Percentiles rank a stretch among this genome's conserved stretches.
Conservation (phyloP, 108 stramenopile genomes). For the Nitzschia putrida region DNA sequence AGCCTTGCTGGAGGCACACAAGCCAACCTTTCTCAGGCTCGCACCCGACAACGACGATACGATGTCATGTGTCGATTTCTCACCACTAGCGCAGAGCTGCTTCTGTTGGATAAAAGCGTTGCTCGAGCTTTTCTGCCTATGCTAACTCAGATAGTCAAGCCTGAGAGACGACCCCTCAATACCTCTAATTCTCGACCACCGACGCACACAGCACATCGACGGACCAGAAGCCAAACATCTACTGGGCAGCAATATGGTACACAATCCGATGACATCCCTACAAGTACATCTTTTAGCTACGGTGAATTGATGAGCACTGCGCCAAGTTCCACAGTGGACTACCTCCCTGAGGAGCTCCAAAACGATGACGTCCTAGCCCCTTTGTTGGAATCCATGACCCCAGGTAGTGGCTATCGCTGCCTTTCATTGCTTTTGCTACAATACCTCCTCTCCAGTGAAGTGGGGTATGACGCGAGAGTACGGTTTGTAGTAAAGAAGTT, state of each 20-base stretch:
- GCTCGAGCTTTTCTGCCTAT: slow-evolving; percentile 77
- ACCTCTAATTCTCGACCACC: background rate
- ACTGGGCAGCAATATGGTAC: background rate
- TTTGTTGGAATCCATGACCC: slow-evolving; percentile 77
- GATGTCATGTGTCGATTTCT: slow-evolving; percentile 61
- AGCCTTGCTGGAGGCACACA: background rate
- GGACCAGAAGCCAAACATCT: slow-evolving; percentile 9
- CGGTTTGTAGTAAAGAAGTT: slow-evolving; percentile 77
- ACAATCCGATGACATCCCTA: background rate
- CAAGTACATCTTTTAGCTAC: slow-evolving; percentile 3
- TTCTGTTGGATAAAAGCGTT: slow-evolving; percentile 62
- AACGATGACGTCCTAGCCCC: slow-evolving; percentile 63
- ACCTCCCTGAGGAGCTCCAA: slow-evolving; percentile 32
- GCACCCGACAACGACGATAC: slow-evolving; percentile 70
- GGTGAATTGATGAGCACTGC: background rate
- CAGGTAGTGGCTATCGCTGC: slow-evolving; percentile 79
- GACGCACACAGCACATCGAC: background rate
- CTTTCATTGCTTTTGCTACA: slow-evolving; percentile 70
- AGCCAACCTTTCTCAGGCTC: background rate
- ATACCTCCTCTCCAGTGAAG: slow-evolving; percentile 61
- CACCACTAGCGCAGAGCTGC: slow-evolving; percentile 56
- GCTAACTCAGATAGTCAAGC: slow-evolving; percentile 57
- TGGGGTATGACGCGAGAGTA: slow-evolving; percentile 80
- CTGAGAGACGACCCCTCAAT: slow-evolving; percentile 6
- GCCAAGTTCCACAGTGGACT: background rate